A percentile compares a stretch with the other conserved stretches of the same genome.
phyloP scores from a whole-genome alignment of 2,329 filamentous ascomycete genomes.

The Talaromyces sp. region DNA sequence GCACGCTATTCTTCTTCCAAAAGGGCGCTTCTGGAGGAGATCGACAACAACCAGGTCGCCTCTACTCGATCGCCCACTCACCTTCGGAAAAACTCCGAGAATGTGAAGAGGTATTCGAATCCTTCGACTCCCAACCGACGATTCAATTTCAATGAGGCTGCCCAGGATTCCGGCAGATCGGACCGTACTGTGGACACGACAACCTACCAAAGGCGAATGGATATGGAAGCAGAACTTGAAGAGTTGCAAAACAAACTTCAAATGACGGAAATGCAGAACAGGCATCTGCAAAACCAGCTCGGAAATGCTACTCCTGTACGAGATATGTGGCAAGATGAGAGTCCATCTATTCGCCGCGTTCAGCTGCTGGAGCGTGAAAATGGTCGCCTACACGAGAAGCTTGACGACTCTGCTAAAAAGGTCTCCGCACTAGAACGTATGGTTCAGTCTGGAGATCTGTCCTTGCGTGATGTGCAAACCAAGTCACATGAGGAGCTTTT shows the following conservation, averaged over 20 bases:
- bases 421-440: constrained; percentile 83
- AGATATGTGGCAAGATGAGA: constrained; percentile 65
- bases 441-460: constrained; percentile 80
- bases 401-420: constrained; percentile 90
- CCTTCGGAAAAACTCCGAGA: constrained; percentile 56
- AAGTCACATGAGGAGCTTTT: constrained; percentile 92
- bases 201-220: constrained; percentile 81
- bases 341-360: constrained; percentile 71
- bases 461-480: constrained; percentile 83
- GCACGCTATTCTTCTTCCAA: constrained; percentile 57
- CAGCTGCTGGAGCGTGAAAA: constrained; percentile 92
- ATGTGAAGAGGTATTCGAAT: constrained; percentile 61
- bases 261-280: constrained; percentile 90
- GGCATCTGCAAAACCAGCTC: constrained; percentile 82
- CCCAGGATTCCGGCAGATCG: constrained; percentile 71
- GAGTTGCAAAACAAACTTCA: constrained; percentile 92
- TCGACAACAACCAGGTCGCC: constrained; percentile 75
- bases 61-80: constrained; percentile 68
- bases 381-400: constrained; percentile 83
- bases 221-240: constrained; percentile 84
- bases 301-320: constrained; percentile 61
- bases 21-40: constrained; percentile 77
- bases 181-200: constrained; percentile 80
- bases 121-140: constrained; percentile 72
- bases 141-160: constrained; percentile 58